A percentile compares a stretch with the other conserved stretches of the same genome.
These are phyloP conservation scores for Penicillium taxi DNA, from an alignment of 495 filamentous ascomycete genomes.

Conservation along the genomic window DNA sequence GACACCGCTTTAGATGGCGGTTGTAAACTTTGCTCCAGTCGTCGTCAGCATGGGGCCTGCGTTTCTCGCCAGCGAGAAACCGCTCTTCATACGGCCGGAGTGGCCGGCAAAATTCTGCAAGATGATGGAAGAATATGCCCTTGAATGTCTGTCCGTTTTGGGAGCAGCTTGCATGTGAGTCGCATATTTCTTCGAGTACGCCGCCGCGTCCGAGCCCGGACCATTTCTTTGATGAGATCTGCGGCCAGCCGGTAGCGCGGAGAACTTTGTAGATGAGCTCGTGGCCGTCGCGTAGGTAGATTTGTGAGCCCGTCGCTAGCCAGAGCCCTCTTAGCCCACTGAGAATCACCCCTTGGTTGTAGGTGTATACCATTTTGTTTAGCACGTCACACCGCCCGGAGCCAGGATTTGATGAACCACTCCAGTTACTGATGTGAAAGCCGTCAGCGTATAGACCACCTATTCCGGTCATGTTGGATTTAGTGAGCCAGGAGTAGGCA, in stretches of 20 bases:
- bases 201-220: conserved; percentile 68
- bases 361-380: conserved; percentile 87
- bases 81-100: conserved; percentile 39
- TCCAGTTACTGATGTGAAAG: conserved; percentile 74
- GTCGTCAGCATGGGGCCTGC: conserved; percentile 10
- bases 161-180: conserved; percentile 63
- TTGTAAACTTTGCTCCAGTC: conserved; percentile 21
- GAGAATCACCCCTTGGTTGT: conserved; percentile 94
- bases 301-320: conserved; percentile 54
- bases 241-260: conserved; percentile 64
- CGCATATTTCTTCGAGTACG: conserved; percentile 79
- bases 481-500: conserved; percentile 73
- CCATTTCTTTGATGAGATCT: conserved; percentile 46
- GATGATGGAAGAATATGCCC: conserved; percentile 88
- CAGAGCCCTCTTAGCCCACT: conserved; percentile 76
- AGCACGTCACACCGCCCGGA: conserved; percentile 62
- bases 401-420: conserved; percentile 35
- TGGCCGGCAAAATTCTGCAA: conserved; percentile 69
- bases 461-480: conserved; percentile 71
- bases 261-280: conserved; percentile 62
- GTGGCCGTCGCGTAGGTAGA: conserved; percentile 75
- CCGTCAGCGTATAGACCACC: conserved; percentile 82
- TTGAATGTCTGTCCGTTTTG: conserved; percentile 94
- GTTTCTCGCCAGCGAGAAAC: conserved; percentile 29
- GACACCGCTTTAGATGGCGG: conserved; percentile 53